phyloP scores from a whole-genome alignment of 2,329 filamentous ascomycete species.

The Aspergillus floridensis region DNA sequence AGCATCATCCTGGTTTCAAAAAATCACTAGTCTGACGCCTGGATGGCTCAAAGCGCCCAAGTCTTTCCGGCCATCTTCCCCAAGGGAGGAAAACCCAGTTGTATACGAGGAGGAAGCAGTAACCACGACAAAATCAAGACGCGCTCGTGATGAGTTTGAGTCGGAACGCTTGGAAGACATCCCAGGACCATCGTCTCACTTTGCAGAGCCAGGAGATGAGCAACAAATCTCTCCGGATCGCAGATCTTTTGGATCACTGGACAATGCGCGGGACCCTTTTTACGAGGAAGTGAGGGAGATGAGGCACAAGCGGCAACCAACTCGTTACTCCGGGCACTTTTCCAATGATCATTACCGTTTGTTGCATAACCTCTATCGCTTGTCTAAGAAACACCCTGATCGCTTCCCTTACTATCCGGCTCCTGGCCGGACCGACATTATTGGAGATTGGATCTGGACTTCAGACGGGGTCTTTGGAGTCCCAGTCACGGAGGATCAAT shows the following conservation, averaged over 20 bases:
- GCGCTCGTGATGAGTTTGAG: constrained; percentile 11
- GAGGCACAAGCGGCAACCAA: constrained; percentile 17
- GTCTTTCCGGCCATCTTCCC: constrained; percentile 14
- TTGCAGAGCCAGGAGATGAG: constrained; percentile 4
- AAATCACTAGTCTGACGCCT: constrained; percentile 34
- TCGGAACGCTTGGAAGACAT: constrained; percentile 16
- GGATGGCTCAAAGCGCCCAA: constrained; percentile 36
- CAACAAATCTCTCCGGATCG: constrained; percentile 7
- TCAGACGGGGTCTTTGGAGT: constrained; percentile 42
- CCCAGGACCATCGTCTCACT: constrained; percentile 7
- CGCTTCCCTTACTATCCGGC: constrained; percentile 38
- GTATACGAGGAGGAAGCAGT: constrained; percentile 20
- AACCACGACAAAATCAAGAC: constrained; percentile 5
- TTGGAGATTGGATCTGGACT: constrained; percentile 45
- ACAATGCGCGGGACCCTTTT: constrained; percentile 10
- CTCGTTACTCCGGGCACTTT: constrained; percentile 41
- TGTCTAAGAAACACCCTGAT: constrained; percentile 39
- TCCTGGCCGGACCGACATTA: constrained; percentile 36
- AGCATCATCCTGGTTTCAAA: constrained; percentile 39
- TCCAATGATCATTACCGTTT: constrained; percentile 41
- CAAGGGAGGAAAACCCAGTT: constrained; percentile 14
- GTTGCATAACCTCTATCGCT: constrained; percentile 39
- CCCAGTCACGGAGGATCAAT: constrained; percentile 42
- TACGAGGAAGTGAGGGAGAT: constrained; percentile 4
- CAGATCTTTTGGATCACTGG: constrained; percentile 7